Evolutionary conservation across 768 basidiomycete species (phyloP), one percentile per base, ranked within the genome.

Genomic region (Amanita phalloides): DNA sequence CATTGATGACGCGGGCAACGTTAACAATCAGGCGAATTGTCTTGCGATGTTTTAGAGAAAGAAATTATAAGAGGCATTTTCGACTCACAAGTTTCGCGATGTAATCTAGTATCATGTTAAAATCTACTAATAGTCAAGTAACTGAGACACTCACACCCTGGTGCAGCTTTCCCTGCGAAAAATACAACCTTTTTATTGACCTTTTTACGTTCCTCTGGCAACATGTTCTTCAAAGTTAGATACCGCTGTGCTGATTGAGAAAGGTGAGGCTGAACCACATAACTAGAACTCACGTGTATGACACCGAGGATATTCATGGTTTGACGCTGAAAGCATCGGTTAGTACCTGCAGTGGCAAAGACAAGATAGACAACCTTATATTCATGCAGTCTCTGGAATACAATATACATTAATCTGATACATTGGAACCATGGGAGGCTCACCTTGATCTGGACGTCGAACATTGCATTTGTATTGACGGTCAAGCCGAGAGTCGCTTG

Each of bases 91-190:
- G 73, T 68, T 98, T 97, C 21, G 94, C 94, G 56, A 92, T 86
- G 69, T 88, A 92, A 63, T 94, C 87, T 87, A 43, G 13, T 8
- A 36, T 38, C 36, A 13, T 41, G 4, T 45, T 14, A 9, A 14
- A 33, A 38, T 23, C 46, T 17, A 48, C 26, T 14, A 17, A 37
- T 20, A 6, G 17, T 10, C 11, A n/a, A 37, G 25, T 33, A 28
- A 17, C 14, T 11, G 25, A 17, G 6, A 70, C 17, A 17, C 83
- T 62, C 62, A 86, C 85, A 91, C 53, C 83, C 94, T 36, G 95
- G 95, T 0, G 95, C 95, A 49, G 95, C 93, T 66, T 97, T 97
- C 56, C 96, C 95, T 30, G 91, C 95, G 57, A 99, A 98, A 74
- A 99, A 88, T n/a, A 91, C 86, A 17, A 91, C 92, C 48, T 82